Conservation (phyloP, 768 basidiomycete genomes). For the Auricularia auricula-judae region DNA sequence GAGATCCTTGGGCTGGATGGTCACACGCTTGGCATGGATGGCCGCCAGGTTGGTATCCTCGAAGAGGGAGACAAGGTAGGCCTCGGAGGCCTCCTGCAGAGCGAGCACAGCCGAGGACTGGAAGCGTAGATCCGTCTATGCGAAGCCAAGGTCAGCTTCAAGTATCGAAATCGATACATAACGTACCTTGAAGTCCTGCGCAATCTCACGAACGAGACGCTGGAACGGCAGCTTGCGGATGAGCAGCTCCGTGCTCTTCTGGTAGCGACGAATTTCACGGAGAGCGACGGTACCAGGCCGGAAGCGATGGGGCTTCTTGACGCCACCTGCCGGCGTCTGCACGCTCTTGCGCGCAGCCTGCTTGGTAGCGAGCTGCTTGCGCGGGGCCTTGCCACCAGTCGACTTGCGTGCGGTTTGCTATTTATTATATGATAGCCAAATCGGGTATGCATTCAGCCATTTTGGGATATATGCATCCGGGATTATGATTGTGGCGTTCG, state of each 20-base stretch:
- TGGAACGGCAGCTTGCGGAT: constrained; percentile 39
- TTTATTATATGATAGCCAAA: no score
- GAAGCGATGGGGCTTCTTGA: constrained; percentile 32
- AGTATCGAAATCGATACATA: constrained; percentile 13
- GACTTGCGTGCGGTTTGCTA: no score
- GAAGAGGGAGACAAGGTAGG: constrained; percentile 77
- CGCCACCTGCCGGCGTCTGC: constrained; percentile 34
- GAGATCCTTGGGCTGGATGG: no score
- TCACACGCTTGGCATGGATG: constrained; percentile 70
- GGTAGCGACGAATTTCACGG: constrained; percentile 93
- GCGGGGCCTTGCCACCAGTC: constrained; percentile 66
- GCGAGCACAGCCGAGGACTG: constrained; percentile 93
- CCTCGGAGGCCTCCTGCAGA: constrained; percentile 86
- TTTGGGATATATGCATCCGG: no score
- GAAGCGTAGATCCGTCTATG: constrained; percentile 80
- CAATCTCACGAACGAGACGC: constrained; percentile 55
- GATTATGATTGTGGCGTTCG: no score
- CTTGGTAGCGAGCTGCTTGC: constrained; percentile 96
- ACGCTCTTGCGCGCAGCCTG: constrained; percentile 75
- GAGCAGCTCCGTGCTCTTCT: constrained; percentile 53
- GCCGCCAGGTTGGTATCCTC: constrained; percentile 87
- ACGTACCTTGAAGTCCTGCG: constrained; percentile 66
- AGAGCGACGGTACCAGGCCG: constrained; percentile 94
- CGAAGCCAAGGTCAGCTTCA: constrained; percentile 10
- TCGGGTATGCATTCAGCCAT: no score